Conservation (phyloP, 2,329 filamentous ascomycete genomes). For the Penicillium sp. region DNA sequence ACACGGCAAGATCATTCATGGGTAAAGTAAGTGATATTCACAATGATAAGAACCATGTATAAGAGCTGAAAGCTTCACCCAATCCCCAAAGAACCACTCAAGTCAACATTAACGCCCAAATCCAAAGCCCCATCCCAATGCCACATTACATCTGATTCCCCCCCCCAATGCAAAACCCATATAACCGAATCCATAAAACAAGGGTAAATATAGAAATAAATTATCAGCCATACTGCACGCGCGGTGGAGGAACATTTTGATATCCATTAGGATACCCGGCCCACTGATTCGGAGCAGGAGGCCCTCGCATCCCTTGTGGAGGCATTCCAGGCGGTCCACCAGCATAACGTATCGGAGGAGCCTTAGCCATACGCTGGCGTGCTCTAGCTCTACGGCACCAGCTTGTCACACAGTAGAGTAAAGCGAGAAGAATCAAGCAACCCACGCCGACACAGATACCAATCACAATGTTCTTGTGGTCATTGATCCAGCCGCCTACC, state of each 20-base stretch:
- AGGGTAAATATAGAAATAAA: background rate
- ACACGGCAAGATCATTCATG: too few species aligned
- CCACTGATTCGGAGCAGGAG: background rate
- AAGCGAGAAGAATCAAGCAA: constrained; percentile 66
- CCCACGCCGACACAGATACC: constrained; percentile 73
- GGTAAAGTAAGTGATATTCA: too few species aligned
- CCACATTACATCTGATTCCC: background rate
- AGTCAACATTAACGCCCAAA: too few species aligned
- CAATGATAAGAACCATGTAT: too few species aligned
- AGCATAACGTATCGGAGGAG: background rate
- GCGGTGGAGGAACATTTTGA: constrained; percentile 19
- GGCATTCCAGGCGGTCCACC: constrained; percentile 3
- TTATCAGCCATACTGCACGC: background rate
- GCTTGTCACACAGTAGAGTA: constrained; percentile 66
- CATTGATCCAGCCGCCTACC: constrained; percentile 71
- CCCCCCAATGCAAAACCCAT: background rate
- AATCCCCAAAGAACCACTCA: too few species aligned
- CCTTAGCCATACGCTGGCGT: constrained; percentile 18
- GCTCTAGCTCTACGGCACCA: constrained; percentile 51
- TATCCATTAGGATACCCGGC: constrained; percentile 18
- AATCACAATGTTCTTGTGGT: constrained; percentile 80
- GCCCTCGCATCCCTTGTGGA: background rate
- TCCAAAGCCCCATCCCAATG: too few species aligned
- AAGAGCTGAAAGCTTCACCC: too few species aligned
- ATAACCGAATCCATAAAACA: background rate